Evolutionary conservation across 495 filamentous ascomycete genomes (phyloP).

Genomic region (Neurospora pannonica): DNA sequence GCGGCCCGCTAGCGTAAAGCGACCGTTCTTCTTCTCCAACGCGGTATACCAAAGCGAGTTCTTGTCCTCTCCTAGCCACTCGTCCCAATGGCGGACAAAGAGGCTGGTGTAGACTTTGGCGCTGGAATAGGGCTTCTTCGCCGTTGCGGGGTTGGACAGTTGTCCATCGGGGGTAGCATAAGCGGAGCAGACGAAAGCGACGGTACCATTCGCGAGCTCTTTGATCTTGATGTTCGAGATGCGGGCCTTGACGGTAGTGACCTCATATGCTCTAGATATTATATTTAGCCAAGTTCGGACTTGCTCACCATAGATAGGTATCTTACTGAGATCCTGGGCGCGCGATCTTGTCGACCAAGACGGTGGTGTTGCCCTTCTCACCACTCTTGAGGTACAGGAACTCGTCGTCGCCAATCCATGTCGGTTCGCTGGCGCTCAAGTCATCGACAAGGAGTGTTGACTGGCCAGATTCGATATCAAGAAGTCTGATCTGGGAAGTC

Average conservation of each 20-base stretch:
- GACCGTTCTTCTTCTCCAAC: conserved; percentile 40
- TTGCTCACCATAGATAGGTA: background rate
- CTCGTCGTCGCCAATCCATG: conserved; percentile 63
- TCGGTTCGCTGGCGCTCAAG: conserved; percentile 53
- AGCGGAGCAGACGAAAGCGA: conserved; percentile 62
- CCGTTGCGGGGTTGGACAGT: conserved; percentile 50
- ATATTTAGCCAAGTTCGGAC: background rate
- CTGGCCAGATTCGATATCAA: conserved; percentile 61
- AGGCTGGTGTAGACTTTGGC: conserved; percentile 60
- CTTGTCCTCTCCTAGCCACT: conserved; percentile 56
- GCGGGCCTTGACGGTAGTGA: conserved; percentile 53
- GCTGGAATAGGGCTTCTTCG: conserved; percentile 44
- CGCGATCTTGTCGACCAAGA: conserved; percentile 47
- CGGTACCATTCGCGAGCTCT: conserved; percentile 46
- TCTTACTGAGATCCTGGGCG: background rate
- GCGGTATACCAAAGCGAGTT: conserved; percentile 66
- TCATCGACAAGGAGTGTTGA: conserved; percentile 59
- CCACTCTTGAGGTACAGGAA: conserved; percentile 57
- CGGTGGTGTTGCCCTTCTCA: conserved; percentile 57
- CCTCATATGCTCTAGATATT: conserved; percentile 37
- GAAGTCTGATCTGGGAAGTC: conserved; percentile 60
- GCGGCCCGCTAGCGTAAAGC: conserved; percentile 29
- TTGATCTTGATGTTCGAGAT: conserved; percentile 69
- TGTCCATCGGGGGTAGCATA: conserved; percentile 51
- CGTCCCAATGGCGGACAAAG: conserved; percentile 73